Base-by-base conservation (phyloP, 768 basidiomycete genomes). In the Suillus spraguei region DNA sequence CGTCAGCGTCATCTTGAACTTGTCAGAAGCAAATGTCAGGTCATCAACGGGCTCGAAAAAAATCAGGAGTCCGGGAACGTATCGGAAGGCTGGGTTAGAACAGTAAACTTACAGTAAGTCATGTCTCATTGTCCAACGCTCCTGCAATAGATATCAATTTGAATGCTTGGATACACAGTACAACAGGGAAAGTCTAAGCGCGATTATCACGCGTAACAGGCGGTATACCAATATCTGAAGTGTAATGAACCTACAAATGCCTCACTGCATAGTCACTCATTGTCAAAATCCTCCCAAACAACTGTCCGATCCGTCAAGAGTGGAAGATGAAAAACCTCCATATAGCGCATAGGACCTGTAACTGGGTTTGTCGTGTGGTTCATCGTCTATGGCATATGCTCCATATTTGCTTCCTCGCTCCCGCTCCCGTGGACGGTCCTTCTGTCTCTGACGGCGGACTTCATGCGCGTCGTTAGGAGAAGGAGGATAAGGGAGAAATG, bases 11-110 rank as follows among this genome's bases (percentile, higher is more conserved):
- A 67, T 85, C 20, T 60, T 80, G 32, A 64, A 70, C 22, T 71
- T 82, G 7, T 66, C 72, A 1, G 60, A 64, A 3, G 73, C 77
- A 35, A 82, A 86, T 46, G 78, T 83, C 64, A 79, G 35, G 65
- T 65, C 24, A 73, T 86, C 35, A 72, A 79, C 62, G 66, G 58
- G 0, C 70, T 87, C 22, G 81, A 87, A 70, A 65, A 65, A 50
- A 68, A 71, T 42, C 76, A 63, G 79, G 70, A 71, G 47, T 70
- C 75, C 16, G 76, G 76, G 24, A 70, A 69, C 38, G 76, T 81
- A 6, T 77, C 65, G 42, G 78, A 79, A 73, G 74, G 47, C 67
- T 81, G 20, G 81, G 81, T 10, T 81, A 80, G 4, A 56, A 22
- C 16, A 56, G 36, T 16, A 39, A 17, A 39, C 38, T 50, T 33